Evolutionary conservation across 176 grass and related monocot genomes (phyloP).

Genomic region (Otatea glauca): DNA sequence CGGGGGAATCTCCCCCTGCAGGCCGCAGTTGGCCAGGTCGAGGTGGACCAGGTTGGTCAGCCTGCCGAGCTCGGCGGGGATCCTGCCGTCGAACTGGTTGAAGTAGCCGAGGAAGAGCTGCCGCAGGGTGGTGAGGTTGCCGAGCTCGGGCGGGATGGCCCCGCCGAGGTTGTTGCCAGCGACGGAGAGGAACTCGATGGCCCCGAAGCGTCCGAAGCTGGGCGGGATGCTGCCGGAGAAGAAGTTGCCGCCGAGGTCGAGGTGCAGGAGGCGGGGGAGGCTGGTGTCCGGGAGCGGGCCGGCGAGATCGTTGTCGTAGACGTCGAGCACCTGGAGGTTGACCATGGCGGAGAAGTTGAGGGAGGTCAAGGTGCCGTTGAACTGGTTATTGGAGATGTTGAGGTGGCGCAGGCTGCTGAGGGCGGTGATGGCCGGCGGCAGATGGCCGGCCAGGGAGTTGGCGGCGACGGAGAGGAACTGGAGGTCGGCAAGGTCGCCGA

Average conservation of each 20-base stretch:
- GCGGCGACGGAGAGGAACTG: conserved; percentile 48
- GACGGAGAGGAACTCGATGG: conserved; percentile 64
- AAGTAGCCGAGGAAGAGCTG: conserved; percentile 78
- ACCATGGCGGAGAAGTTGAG: conserved; percentile 50
- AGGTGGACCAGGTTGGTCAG: conserved; percentile 61
- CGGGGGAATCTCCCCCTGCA: conserved; percentile 55
- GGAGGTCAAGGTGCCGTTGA: conserved; percentile 55
- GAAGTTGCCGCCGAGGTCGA: conserved; percentile 85
- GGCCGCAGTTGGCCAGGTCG: conserved; percentile 73
- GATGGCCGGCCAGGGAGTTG: conserved; percentile 48
- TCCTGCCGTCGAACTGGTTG: conserved; percentile 69
- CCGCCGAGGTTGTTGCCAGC: conserved; percentile 68
- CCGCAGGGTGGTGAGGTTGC: conserved; percentile 49
- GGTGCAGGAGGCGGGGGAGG: conserved; percentile 44
- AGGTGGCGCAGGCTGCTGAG: conserved; percentile 52
- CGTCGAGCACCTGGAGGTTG: conserved; percentile 57
- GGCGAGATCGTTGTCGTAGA: conserved; percentile 77
- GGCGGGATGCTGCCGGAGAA: conserved; percentile 64
- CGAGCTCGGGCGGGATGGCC: conserved; percentile 53
- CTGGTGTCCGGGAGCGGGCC: conserved; percentile 42
- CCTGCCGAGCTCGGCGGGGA: conserved; percentile 52
- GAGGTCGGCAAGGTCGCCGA: conserved; percentile 41
- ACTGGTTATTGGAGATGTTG: conserved; percentile 86
- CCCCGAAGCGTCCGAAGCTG: conserved; percentile 44
- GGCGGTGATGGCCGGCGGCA: conserved; percentile 32